These are phyloP conservation scores for Suillus weaverae DNA, from an alignment of 768 basidiomycete species.

Conservation along the genomic window DNA sequence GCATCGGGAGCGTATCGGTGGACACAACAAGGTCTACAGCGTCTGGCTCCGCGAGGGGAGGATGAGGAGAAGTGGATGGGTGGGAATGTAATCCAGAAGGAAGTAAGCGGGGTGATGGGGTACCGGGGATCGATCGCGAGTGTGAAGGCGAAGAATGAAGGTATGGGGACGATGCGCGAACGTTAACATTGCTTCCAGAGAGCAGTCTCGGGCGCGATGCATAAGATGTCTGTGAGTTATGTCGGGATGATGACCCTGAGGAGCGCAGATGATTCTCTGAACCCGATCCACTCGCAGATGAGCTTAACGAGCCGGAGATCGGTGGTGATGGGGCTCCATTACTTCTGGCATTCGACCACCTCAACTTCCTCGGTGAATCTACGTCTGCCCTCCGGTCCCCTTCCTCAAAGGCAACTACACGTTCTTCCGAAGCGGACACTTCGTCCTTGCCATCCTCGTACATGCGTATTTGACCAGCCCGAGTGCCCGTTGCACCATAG, in stretches of 20 bases:
- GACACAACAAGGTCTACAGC: conserved; percentile 85
- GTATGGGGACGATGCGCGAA: conserved; percentile 15
- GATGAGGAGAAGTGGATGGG: conserved; percentile 6
- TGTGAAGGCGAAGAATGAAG: conserved; percentile 15
- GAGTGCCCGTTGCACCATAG: conserved; percentile 30
- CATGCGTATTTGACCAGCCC: conserved; percentile 6
- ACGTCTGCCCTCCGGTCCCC: conserved; percentile 19
- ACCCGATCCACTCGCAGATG: conserved; percentile 5
- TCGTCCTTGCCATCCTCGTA: conserved; percentile 14
- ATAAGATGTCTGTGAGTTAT: conserved; percentile 14
- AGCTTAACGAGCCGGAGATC: conserved; percentile 5
- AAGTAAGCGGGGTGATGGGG: conserved; percentile 8
- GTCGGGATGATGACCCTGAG: conserved; percentile 1
- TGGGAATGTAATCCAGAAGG: not conserved
- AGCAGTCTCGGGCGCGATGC: conserved; percentile 9
- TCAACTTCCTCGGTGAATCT: conserved; percentile 41
- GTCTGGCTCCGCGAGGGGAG: conserved; percentile 45
- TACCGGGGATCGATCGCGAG: conserved; percentile 11
- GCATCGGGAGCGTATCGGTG: conserved; percentile 17
- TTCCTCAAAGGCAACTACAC: conserved; percentile 9
- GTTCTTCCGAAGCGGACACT: conserved; percentile 10
- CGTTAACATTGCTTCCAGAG: conserved; percentile 9
- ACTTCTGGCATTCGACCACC: conserved; percentile 41
- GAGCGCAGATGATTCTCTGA: not conserved
- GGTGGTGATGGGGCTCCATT: not conserved